Conservation (phyloP, 371 early-diverging fungal genomes). For the Synchytrium microbalum region DNA sequence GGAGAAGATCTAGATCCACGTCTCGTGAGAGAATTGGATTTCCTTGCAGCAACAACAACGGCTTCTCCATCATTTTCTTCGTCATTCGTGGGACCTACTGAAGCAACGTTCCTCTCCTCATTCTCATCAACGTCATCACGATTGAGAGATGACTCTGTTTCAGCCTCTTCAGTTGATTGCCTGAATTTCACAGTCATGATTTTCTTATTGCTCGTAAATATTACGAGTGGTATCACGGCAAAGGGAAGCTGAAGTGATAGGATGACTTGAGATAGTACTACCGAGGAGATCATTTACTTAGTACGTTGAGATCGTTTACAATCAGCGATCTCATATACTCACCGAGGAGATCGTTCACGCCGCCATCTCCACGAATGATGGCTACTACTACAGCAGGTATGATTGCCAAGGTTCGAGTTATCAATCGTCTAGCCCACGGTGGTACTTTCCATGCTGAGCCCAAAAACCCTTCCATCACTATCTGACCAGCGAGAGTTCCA, state of each 20-base stretch:
- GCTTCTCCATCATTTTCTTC: slow-evolving; percentile 9
- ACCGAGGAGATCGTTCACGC: slow-evolving; percentile 56
- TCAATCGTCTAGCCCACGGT: slow-evolving; percentile 64
- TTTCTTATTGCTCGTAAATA: slow-evolving; percentile 50
- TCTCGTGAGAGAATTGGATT: too few species aligned
- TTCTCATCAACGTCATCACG: neutral
- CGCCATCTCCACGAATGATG: slow-evolving; percentile 52
- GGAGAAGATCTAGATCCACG: neutral
- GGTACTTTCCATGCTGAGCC: slow-evolving; percentile 41
- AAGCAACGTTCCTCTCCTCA: slow-evolving; percentile 8
- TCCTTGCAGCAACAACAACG: neutral
- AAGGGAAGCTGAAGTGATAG: slow-evolving; percentile 72
- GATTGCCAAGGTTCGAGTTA: slow-evolving; percentile 64
- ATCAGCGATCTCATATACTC: too few species aligned
- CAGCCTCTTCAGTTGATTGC: slow-evolving; percentile 6
- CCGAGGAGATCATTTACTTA: too few species aligned
- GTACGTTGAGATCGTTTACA: too few species aligned
- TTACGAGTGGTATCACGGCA: slow-evolving; percentile 68
- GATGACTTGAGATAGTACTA: slow-evolving; percentile 63
- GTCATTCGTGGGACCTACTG: neutral
- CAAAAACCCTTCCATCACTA: slow-evolving; percentile 76
- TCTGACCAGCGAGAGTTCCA: slow-evolving; percentile 80
- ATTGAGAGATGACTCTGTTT: too few species aligned
- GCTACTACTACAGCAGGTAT: slow-evolving; percentile 68
- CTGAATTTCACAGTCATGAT: slow-evolving; percentile 40